Base-by-base conservation (phyloP, 2,329 filamentous ascomycete species). In the Fusarium oxysporum region DNA sequence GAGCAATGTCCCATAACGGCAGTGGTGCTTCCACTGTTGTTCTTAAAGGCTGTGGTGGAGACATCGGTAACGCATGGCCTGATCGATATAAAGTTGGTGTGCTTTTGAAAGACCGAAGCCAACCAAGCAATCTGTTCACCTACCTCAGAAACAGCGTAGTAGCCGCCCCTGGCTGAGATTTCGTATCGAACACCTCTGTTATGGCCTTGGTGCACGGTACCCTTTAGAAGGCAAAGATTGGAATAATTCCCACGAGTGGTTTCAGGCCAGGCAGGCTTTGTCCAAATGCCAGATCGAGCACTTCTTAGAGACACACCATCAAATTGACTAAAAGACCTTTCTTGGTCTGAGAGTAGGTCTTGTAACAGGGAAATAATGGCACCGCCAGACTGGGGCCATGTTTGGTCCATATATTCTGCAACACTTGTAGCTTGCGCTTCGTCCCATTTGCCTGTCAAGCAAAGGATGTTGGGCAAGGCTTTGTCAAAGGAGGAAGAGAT, bases 41-140 rank as follows among this genome's bases (percentile, higher is more conserved):
- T 19, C 1, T 23, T 25, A 0, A 13, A 25, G 25, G 25, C 25
- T 6, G 6, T n/a, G 16, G 38, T 1, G 5, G 5, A 8, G 13
- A 56, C 11, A 25, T 25, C 25, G 25, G 25, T 6, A n/a, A 70
- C 43, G 12, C 13, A n/a, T 21, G 68, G 68, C 3, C 16, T 38
- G 6, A 17, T 51, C 17, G 54, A 38, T 6, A 41, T 3, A 4
- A 51, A 28, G n/a, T 44, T 5, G 1, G 14, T 10, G 16, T n/a
- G 12, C 8, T 32, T 5, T 2, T 6, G 16, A 5, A 71, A 13
- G 9, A 45, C 48, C 1, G 67, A 56, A 7, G 58, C 45, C 6
- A 72, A 14, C 69, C 62, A 72, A 4, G 38, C 41, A 35, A 72
- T 13, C 8, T 70, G 69, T 28, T 70, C 62, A 1, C 62, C 69